These are phyloP conservation scores for Ogataea pignaliae DNA, from an alignment of 805 yeast species.

Conservation along the genomic window DNA sequence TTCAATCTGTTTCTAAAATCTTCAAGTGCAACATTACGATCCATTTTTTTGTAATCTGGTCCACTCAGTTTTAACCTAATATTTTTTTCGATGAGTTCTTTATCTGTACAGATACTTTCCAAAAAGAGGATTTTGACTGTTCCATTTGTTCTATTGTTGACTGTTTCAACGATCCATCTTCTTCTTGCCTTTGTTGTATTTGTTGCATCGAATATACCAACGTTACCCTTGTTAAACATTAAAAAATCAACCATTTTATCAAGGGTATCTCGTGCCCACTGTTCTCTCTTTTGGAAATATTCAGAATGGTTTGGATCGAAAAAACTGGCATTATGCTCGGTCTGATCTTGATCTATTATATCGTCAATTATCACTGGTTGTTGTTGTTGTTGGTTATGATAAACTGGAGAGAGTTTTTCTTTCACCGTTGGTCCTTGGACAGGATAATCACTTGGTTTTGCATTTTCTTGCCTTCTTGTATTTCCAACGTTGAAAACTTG, in stretches of 20 bases:
- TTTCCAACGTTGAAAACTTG: slow-evolving; percentile 72
- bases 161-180: slow-evolving; percentile 34
- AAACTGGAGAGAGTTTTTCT: neutral
- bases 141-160: slow-evolving; percentile 30
- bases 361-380: slow-evolving; percentile 1
- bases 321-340: slow-evolving; percentile 37
- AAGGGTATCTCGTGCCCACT: slow-evolving; percentile 49
- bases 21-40: slow-evolving; percentile 67
- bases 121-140: slow-evolving; percentile 37
- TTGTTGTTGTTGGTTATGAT: too few species aligned
- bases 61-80: slow-evolving; percentile 83
- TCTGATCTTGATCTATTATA: slow-evolving; percentile 17
- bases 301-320: slow-evolving; percentile 42
- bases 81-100: slow-evolving; percentile 73
- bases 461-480: slow-evolving; percentile 56
- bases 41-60: slow-evolving; percentile 88
- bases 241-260: slow-evolving; percentile 41
- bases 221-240: slow-evolving; percentile 38
- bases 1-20: slow-evolving; percentile 79
- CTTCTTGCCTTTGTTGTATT: slow-evolving; percentile 48
- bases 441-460: slow-evolving; percentile 35
- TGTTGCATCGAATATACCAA: slow-evolving; percentile 60
- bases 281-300: slow-evolving; percentile 41
- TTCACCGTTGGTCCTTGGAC: slow-evolving; percentile 30
- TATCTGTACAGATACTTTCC: slow-evolving; percentile 85